Percentiles rank a stretch among this genome's conserved stretches.
phyloP scores from a whole-genome alignment of 2,329 filamentous ascomycete species.

The Xylariaceae sp. region DNA sequence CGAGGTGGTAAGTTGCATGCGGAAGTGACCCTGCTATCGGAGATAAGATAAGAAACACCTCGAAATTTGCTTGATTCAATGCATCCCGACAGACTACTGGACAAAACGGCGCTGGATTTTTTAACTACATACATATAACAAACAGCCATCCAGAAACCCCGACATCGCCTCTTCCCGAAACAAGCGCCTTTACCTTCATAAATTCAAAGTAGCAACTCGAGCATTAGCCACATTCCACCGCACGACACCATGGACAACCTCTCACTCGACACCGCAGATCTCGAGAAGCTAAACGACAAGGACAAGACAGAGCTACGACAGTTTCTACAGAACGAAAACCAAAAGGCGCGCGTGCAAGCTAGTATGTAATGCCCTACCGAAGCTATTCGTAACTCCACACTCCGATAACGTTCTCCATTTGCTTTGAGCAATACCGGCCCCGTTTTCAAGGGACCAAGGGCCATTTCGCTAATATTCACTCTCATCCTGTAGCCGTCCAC shows the following conservation, averaged over 20 bases:
- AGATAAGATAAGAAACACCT: constrained; percentile 33
- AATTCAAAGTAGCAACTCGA: too few relatives aligned
- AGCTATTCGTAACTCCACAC: too few relatives aligned
- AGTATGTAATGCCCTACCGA: constrained; percentile 54
- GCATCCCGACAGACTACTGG: too few relatives aligned
- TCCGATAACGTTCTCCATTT: too few relatives aligned
- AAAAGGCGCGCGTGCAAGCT: constrained; percentile 73
- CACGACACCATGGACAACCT: constrained; percentile 25
- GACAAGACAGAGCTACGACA: constrained; percentile 89
- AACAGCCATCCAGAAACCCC: neutral
- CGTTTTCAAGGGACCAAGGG: constrained; percentile 8
- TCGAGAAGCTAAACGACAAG: constrained; percentile 76
- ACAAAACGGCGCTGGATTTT: too few relatives aligned
- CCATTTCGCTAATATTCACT: neutral
- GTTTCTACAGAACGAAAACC: constrained; percentile 82
- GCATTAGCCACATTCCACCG: too few relatives aligned
- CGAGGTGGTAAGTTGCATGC: too few relatives aligned
- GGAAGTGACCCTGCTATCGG: constrained; percentile 16
- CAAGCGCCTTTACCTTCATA: too few relatives aligned
- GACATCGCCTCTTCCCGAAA: neutral
- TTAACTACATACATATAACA: too few relatives aligned
- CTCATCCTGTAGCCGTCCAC: constrained; percentile 54
- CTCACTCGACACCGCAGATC: constrained; percentile 62
- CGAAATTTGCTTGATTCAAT: constrained; percentile 17
- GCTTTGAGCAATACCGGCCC: constrained; percentile 53